phyloP scores from a whole-genome alignment of 441 rosid genomes.

The Geranium incanum region DNA sequence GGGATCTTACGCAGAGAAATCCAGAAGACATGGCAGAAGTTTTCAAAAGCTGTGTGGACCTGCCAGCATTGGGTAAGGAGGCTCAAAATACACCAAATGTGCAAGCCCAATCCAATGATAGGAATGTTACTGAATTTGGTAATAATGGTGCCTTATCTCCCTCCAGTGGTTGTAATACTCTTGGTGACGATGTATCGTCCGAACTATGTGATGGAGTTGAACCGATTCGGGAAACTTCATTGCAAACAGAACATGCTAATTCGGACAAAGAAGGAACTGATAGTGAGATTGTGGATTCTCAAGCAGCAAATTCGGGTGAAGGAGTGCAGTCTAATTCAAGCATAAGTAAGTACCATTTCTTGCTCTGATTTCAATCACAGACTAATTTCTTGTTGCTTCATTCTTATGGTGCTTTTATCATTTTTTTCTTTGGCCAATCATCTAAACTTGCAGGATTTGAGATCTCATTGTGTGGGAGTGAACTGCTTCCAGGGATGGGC shows the following conservation, averaged over 20 bases:
- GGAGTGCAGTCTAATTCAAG: conserved; percentile 15
- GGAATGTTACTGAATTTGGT: conserved; percentile 15
- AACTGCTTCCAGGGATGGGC: conserved; percentile 66
- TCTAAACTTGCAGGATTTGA: conserved; percentile 50
- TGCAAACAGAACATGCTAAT: conserved; percentile 15
- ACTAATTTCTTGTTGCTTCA: not conserved
- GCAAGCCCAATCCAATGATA: no score
- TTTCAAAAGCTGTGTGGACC: conserved; percentile 40
- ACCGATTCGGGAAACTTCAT: conserved; percentile 17
- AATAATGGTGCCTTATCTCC: conserved; percentile 21
- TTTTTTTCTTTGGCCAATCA: conserved; percentile 17
- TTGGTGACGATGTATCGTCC: conserved; percentile 12
- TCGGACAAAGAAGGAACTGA: conserved; percentile 13
- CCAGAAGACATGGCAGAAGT: conserved; percentile 32
- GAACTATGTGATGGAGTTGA: conserved; percentile 20
- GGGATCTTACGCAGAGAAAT: conserved; percentile 20
- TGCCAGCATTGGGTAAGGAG: conserved; percentile 32
- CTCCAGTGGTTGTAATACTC: conserved; percentile 17
- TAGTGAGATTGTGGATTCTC: no score
- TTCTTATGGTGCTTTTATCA: not conserved
- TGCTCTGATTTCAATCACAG: conserved; percentile 7
- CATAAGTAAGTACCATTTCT: conserved; percentile 31
- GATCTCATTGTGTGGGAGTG: conserved; percentile 71
- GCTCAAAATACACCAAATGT: not conserved
- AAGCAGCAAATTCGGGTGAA: no score